A percentile compares a stretch with the other conserved stretches of the same genome.
Evolutionary conservation across 2,329 filamentous ascomycete species (phyloP).

Genomic region (Colletotrichum limetticola): DNA sequence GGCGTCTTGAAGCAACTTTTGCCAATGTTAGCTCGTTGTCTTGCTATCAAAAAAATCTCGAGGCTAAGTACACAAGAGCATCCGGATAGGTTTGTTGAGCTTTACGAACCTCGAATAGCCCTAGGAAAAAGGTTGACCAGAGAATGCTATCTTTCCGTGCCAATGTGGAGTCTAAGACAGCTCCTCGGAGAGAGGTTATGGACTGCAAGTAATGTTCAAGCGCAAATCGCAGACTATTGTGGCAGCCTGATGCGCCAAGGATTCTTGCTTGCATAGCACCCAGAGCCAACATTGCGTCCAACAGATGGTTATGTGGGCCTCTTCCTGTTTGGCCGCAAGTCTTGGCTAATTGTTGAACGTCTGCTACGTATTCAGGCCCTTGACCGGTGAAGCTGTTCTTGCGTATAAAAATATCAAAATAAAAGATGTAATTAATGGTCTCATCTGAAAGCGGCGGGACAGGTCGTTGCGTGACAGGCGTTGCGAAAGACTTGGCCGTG

Average conservation of each 20-base stretch:
- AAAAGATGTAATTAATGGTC: conserved; percentile 39
- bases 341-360: conserved; percentile 38
- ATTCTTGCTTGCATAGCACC: conserved; percentile 44
- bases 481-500: conserved; percentile 10
- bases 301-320: conserved; percentile 32
- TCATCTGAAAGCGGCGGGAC: conserved; percentile 28
- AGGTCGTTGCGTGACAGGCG: background rate
- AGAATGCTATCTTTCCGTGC: conserved; percentile 29
- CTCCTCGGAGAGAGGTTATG: conserved; percentile 37
- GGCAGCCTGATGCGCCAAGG: background rate
- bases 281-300: conserved; percentile 43
- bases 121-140: conserved; percentile 48
- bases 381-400: conserved; percentile 42
- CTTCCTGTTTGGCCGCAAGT: conserved; percentile 16
- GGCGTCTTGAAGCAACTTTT: conserved; percentile 45
- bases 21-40: background rate
- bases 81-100: background rate
- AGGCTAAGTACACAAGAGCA: background rate
- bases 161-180: conserved; percentile 16
- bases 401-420: conserved; percentile 43
- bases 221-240: conserved; percentile 29
- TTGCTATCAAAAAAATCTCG: no score
- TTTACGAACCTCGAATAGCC: conserved; percentile 45
- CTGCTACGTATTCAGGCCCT: conserved; percentile 24
- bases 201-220: conserved; percentile 42